phyloP scores from a whole-genome alignment of 2,329 filamentous ascomycete species.

The Talaromyces sp. region DNA sequence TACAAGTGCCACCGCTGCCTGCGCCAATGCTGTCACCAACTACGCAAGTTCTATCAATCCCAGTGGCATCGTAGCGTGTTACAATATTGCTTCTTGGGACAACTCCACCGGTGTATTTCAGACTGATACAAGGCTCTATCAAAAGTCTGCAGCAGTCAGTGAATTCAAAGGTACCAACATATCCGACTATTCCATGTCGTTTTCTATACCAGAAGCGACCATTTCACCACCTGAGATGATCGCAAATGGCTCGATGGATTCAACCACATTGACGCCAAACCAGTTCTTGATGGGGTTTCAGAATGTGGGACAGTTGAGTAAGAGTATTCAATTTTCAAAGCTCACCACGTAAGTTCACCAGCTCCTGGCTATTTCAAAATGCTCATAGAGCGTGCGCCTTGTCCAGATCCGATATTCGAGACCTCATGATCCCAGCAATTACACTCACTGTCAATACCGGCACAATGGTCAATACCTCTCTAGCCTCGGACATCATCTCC shows the following conservation, averaged over 20 bases:
- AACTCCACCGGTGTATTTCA: constrained; percentile 61
- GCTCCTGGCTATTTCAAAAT: neutral
- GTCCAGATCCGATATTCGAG: constrained; percentile 20
- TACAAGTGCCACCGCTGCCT: constrained; percentile 51
- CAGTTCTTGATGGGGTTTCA: constrained; percentile 27
- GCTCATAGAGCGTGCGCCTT: neutral
- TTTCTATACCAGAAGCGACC: constrained; percentile 19
- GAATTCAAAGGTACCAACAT: constrained; percentile 40
- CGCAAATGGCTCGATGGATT: constrained; percentile 4
- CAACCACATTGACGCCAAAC: constrained; percentile 9
- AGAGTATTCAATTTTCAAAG: constrained; percentile 19
- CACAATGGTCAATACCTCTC: constrained; percentile 17
- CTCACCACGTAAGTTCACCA: constrained; percentile 20
- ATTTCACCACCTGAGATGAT: constrained; percentile 16
- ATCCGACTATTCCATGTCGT: constrained; percentile 22
- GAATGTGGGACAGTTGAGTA: constrained; percentile 26
- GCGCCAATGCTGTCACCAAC: constrained; percentile 50
- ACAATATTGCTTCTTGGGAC: constrained; percentile 70
- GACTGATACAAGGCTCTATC: constrained; percentile 70
- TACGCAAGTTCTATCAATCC: constrained; percentile 59
- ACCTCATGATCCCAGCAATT: constrained; percentile 30
- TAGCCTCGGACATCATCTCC: constrained; percentile 30
- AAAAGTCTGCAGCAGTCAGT: constrained; percentile 54
- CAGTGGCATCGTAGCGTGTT: constrained; percentile 73
- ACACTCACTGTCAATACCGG: constrained; percentile 19